Evolutionary conservation across 768 basidiomycete genomes (phyloP), one percentile per base, ranked within the genome.

Genomic region (Clitopilus passeckerianus): DNA sequence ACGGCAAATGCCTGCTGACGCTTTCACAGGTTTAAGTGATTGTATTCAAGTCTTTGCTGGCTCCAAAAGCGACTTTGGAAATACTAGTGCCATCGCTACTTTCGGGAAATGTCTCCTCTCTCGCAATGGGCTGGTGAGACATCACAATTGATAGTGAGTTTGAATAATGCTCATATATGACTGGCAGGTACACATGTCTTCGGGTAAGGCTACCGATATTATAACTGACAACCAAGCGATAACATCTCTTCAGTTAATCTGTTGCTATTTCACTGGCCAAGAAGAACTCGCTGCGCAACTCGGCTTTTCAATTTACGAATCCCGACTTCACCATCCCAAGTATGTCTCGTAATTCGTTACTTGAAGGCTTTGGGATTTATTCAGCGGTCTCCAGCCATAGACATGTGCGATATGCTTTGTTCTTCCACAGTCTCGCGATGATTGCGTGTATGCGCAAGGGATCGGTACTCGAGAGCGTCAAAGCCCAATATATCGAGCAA

Each of bases 341-440:
- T 88, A 67, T 57, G 78, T 68, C 14, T 15, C n/a, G 3, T 9
- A 41, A 3, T 5, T 41, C 16, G 4, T 18, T 43, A 37, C 8
- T 41, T 46, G 44, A 9, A 9, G 6, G 18, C 46, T 10, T 41
- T 43, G 12, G 5, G n/a, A 23, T 52, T 44, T 24, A 34, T 20
- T 41, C 59, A 58, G 61, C 43, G 57, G 20, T 56, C 37, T 34
- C 24, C 41, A 89, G 86, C 63, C 87, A 89, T 69, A 76, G 86
- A 43, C 87, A 89, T 68, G 80, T 82, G 50, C 86, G 87, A 53
- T 89, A 84, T 67, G 79, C 78, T 0, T 73, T 87, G 3, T 90
- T 88, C 71, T 89, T 86, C 68, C 88, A 90, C 66, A 86, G 80
- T 62, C 75, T 91, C 34, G 82, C 89, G 2, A 70, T 91, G 71